Evolutionary conservation across 73 alveolate species (phyloP).

Genomic region (Tetrahymena borealis): DNA sequence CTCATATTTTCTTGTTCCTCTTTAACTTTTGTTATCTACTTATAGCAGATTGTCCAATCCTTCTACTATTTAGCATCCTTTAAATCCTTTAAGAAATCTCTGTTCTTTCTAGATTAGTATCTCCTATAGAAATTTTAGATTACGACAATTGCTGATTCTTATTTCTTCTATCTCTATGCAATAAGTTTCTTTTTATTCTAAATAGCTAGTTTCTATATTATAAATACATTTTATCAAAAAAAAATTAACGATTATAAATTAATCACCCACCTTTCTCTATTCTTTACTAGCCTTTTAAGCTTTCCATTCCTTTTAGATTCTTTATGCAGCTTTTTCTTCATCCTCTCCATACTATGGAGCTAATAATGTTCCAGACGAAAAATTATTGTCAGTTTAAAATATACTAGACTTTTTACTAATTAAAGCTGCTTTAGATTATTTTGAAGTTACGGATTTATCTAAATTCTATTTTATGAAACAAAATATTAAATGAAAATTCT

Average conservation of each 20-base stretch:
- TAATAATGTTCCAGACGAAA: not conserved
- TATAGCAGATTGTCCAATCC: not conserved
- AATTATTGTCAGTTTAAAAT: not conserved
- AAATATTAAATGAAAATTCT: not conserved
- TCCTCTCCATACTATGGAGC: not conserved
- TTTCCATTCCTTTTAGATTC: not conserved
- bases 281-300: not conserved
- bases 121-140: not conserved
- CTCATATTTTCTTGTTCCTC: not conserved
- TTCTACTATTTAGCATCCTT: not conserved
- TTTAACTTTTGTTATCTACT: not conserved
- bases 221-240: not conserved
- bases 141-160: not conserved
- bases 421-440: too few species aligned
- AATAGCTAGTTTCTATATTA: not conserved
- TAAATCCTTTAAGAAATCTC: not conserved
- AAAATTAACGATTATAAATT: not conserved
- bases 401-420: not conserved
- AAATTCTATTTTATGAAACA: too few species aligned
- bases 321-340: not conserved
- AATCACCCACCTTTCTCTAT: not conserved
- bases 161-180: not conserved
- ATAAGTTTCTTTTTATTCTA: not conserved
- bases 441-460: too few species aligned
- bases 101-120: not conserved